Evolutionary conservation across 805 yeast genomes (phyloP).

Genomic region (Dipodascopsis uninucleata): DNA sequence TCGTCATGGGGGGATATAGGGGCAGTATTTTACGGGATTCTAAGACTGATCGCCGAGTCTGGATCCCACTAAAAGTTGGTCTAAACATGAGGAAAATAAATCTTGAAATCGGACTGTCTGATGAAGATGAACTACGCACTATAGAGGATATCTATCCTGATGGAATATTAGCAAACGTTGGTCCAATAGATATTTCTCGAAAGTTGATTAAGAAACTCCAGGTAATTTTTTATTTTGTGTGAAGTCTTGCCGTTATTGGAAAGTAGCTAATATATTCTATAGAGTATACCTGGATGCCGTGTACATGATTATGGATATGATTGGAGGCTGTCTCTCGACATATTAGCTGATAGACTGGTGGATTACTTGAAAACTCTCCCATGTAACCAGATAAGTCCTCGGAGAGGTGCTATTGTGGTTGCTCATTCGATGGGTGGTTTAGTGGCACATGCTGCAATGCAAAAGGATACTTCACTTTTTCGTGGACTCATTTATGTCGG

Average conservation of each 20-base stretch:
- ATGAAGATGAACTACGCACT: slow-evolving; percentile 57
- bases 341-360: slow-evolving; percentile 50
- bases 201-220: slow-evolving; percentile 53
- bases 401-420: slow-evolving; percentile 62
- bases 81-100: slow-evolving; percentile 67
- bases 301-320: slow-evolving; percentile 85
- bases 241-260: not conserved
- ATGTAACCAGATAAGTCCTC: slow-evolving; percentile 42
- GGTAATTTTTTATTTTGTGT: slow-evolving; percentile 1
- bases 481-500: slow-evolving; percentile 80
- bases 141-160: slow-evolving; percentile 63
- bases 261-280: not conserved
- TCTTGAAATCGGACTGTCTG: slow-evolving; percentile 66
- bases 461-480: slow-evolving; percentile 60
- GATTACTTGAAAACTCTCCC: slow-evolving; percentile 46
- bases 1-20: slow-evolving; percentile 83
- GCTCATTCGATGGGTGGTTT: slow-evolving; percentile 97
- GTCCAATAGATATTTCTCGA: slow-evolving; percentile 78
- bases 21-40: slow-evolving; percentile 73
- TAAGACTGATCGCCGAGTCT: slow-evolving; percentile 59
- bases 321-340: slow-evolving; percentile 75
- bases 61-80: slow-evolving; percentile 88
- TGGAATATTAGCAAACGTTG: slow-evolving; percentile 75
- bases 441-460: slow-evolving; percentile 75
- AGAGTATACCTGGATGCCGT: slow-evolving; percentile 47